Evolutionary conservation across 768 basidiomycete genomes (phyloP), one percentile per base, ranked within the genome.

Genomic region (Boletellus sp.): DNA sequence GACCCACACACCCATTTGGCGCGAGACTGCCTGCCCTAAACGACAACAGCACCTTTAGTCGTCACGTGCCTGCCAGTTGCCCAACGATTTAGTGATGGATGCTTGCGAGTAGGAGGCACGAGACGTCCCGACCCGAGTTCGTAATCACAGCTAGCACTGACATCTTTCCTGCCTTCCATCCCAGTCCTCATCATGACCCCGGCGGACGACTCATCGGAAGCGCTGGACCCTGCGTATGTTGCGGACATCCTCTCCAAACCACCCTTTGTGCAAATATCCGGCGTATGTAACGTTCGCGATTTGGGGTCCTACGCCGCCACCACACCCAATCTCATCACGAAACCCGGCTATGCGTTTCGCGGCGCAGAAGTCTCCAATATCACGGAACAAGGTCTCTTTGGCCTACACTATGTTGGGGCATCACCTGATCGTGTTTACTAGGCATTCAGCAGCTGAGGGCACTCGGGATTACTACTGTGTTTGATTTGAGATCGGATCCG

Each of bases 401-500:
- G n/a, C 20, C 28, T 9, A 24, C 35, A 7, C 12, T 28, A 1
- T 12, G 32, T 12, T 24, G 20, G 20, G 16, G 17, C 16, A 36
- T 28, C 17, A 37, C 43, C 47, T 52, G 13, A 64, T 37, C 26
- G 26, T 36, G 20, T 15, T 15, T 23, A 4, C 34, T 54, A 89
- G 88, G 89, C 43, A 78, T 78, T 60, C 67, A 64, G 15, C 75
- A 77, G 52, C 66, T 91, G 48, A 77, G 64, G 51, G 70, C 76
- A 11, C 75, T 91, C 15, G 85, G 85, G 5, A 76, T 92, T 48
- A 72, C 78, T 6, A 81, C 74, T 55, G 74, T 89, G 48, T 90
- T 84, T 62, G 90, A 91, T 71, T 72, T 91, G 36, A 78, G 90
- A 58, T 90, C 88, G 8, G 85, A 89, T 61, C 83, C 80, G 5